phyloP scores from a whole-genome alignment of 2,329 filamentous ascomycete genomes.

The Colletotrichum liriopes region DNA sequence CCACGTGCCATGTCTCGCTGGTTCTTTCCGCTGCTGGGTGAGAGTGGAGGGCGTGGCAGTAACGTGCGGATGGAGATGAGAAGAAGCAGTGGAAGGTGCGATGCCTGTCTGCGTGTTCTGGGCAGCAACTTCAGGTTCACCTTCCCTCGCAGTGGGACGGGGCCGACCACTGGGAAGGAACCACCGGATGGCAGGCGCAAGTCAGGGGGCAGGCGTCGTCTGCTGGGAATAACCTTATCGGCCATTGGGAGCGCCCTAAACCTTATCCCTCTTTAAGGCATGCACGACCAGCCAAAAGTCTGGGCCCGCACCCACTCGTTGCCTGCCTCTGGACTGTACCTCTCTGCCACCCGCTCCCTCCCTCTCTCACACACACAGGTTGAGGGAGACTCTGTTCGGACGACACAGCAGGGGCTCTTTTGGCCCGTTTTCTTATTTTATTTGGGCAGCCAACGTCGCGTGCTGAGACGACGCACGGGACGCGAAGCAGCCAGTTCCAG shows the following conservation, averaged over 20 bases:
- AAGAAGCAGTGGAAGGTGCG: conserved; percentile 24
- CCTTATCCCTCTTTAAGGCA: conserved; percentile 34
- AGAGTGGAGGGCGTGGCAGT: not conserved
- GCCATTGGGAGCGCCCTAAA: conserved; percentile 22
- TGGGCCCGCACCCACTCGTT: not conserved
- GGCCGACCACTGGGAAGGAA: conserved; percentile 5
- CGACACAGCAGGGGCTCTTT: conserved; percentile 14
- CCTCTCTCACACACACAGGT: not conserved
- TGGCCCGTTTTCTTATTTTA: not conserved
- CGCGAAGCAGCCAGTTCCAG: conserved; percentile 23
- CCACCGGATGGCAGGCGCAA: conserved; percentile 1
- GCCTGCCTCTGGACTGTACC: not conserved
- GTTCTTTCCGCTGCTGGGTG: conserved; percentile 1
- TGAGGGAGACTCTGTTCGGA: conserved; percentile 16
- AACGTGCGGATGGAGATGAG: not conserved
- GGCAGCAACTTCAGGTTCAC: conserved; percentile 2
- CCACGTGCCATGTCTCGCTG: conserved; percentile 1
- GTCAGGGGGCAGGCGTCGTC: conserved; percentile 13
- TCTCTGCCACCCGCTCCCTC: not conserved
- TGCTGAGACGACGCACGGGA: conserved; percentile 30
- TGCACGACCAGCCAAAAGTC: conserved; percentile 1
- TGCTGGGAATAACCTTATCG: conserved; percentile 32
- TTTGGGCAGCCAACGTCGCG: conserved; percentile 9
- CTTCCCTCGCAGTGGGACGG: conserved; percentile 1
- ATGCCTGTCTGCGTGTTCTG: conserved; percentile 17